Percentiles rank a stretch among this genome's conserved stretches.
These are phyloP conservation scores for Ashbya aceris DNA, from an alignment of 1,139 yeast genomes.

Conservation along the genomic window DNA sequence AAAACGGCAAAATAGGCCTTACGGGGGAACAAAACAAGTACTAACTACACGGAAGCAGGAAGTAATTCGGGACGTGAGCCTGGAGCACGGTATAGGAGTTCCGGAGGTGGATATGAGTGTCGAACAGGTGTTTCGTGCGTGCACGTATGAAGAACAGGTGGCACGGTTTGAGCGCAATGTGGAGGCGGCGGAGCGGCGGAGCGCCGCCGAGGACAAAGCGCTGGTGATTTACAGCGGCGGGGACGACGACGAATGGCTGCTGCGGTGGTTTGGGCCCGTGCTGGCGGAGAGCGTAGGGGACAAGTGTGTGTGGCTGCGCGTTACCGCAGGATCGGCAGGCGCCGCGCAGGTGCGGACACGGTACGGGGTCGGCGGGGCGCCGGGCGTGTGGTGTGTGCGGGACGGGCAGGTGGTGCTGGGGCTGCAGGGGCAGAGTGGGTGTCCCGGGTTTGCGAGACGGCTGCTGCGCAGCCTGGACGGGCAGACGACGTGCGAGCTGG, in stretches of 20 bases:
- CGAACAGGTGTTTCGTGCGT: no score
- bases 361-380: constrained; percentile 39
- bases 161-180: constrained; percentile 7
- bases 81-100: no score
- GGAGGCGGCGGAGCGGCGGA: constrained; percentile 18
- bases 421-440: constrained; percentile 30
- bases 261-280: constrained; percentile 20
- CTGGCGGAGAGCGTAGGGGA: constrained; percentile 8
- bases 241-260: constrained; percentile 15
- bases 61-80: no score
- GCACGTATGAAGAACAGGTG: no score
- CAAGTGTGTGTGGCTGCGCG: constrained; percentile 35
- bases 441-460: constrained; percentile 26
- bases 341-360: constrained; percentile 42
- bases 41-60: no score
- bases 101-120: no score
- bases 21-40: no score
- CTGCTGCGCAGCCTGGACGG: constrained; percentile 18
- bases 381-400: constrained; percentile 41
- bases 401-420: constrained; percentile 39
- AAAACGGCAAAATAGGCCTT: no score
- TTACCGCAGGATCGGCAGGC: constrained; percentile 40
- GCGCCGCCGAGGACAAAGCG: constrained; percentile 15
- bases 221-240: constrained; percentile 20
- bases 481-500: constrained; percentile 10